Evolutionary conservation across 139 green algal species (phyloP).

Genomic region (Chlamydomonas schloesseri): DNA sequence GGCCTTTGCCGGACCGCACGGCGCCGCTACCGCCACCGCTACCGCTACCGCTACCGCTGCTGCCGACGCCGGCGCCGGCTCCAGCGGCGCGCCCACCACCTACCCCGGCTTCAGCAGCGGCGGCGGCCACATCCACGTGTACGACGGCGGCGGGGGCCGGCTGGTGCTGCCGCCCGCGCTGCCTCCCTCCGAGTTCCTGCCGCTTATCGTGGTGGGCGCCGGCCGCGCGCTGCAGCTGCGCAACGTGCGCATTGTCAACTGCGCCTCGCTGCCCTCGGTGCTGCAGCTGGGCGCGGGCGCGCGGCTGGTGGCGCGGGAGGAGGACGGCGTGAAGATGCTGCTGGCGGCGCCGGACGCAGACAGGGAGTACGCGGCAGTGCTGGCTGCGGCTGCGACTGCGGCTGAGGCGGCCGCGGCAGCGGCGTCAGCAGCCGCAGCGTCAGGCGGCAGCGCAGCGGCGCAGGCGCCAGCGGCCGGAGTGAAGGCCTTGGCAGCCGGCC

Average conservation of each 20-base stretch:
- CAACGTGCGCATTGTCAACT: constrained; percentile 86
- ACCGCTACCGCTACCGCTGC: too few species aligned
- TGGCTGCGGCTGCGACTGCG: constrained; percentile 5
- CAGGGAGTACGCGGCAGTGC: not conserved
- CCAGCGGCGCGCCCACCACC: constrained; percentile 37
- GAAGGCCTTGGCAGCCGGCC: too few species aligned
- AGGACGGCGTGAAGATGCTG: constrained; percentile 60
- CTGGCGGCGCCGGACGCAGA: constrained; percentile 25
- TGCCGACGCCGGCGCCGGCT: constrained; percentile 26
- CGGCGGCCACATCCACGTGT: constrained; percentile 51
- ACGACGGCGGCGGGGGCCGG: constrained; percentile 78
- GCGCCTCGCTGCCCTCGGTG: constrained; percentile 70
- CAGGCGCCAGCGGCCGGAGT: not conserved
- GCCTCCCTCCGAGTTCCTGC: constrained; percentile 71
- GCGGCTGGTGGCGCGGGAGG: constrained; percentile 51
- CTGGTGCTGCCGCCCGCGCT: constrained; percentile 76
- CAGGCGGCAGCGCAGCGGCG: not conserved
- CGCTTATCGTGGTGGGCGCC: constrained; percentile 88
- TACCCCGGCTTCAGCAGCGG: too few species aligned
- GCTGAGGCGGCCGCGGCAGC: not conserved
- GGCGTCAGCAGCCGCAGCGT: not conserved
- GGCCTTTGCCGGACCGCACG: too few species aligned
- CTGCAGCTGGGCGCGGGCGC: constrained; percentile 78
- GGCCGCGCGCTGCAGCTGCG: constrained; percentile 79
- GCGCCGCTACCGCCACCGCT: too few species aligned